These are phyloP conservation scores for Fraxinus ornus DNA, from an alignment of 305 asterid species.

Conservation along the genomic window DNA sequence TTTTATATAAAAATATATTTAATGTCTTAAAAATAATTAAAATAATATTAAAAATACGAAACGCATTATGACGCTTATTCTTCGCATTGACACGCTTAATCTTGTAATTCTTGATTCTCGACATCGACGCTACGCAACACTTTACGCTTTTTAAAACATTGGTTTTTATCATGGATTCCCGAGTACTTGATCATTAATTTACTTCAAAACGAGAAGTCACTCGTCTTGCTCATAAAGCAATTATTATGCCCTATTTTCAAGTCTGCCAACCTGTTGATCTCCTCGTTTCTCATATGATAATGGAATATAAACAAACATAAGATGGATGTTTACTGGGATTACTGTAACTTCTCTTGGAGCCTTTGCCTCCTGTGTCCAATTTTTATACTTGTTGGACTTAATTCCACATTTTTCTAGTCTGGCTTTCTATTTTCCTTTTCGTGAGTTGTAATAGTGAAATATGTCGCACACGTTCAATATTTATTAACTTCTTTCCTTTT, in stretches of 20 bases:
- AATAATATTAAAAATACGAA: no score
- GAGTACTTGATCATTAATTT: neutral
- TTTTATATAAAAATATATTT: no score
- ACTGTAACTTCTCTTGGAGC: neutral
- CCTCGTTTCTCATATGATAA: neutral
- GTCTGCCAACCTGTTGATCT: neutral
- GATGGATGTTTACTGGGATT: neutral
- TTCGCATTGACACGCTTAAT: no score
- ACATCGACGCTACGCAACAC: no score
- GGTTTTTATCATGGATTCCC: neutral
- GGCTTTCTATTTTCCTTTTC: neutral
- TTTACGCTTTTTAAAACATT: no score
- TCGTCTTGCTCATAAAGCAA: neutral
- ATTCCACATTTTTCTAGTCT: neutral
- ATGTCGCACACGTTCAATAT: neutral
- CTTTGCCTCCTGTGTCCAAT: neutral
- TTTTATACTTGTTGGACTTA: neutral
- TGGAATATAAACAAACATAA: neutral
- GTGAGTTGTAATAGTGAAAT: neutral
- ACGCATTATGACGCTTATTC: no score
- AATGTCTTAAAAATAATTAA: no score
- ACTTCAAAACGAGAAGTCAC: neutral
- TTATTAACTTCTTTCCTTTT: neutral
- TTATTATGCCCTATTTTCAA: neutral
- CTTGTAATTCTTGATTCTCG: no score